Evolutionary conservation across 768 basidiomycete genomes (phyloP), one percentile per base, ranked within the genome.

Genomic region (Tricholoma sp.): DNA sequence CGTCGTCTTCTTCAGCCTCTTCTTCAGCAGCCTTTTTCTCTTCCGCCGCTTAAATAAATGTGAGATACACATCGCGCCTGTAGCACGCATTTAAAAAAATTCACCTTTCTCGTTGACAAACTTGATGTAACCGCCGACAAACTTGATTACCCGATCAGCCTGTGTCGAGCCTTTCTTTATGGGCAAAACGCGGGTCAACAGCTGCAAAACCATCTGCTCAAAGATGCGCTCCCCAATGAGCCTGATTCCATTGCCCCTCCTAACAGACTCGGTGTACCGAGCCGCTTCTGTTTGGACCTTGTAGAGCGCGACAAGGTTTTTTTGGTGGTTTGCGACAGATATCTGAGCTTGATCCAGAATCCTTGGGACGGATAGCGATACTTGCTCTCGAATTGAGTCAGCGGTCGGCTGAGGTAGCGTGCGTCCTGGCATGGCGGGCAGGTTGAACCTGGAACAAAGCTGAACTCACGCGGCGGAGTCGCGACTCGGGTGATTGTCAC

Each of bases 301-400:
- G 75, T 91, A 78, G 3, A 97, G 80, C 0, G 85, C 83, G 41
- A 92, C 86, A 51, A 86, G 75, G 71, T 97, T 96, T 77, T 97
- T 97, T 59, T 87, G 85, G 70, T 98, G 94, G 68, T 91, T 94
- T 8, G 89, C 84, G 12, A 77, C 70, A 0, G 87, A 83, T 6
- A 67, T 73, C 67, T 94, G 91, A 0, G 78, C 89, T 71, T 96
- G 89, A 29, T 89, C 83, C 59, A 95, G 91, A 44, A 94, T 89
- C 33, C 79, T 82, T 17, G 82, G 80, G 17, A 90, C 31, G 8
- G 45, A 37, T 6, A 52, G n/a, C 45, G 31, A 41, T 7, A 64
- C 44, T 17, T 53, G 55, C 8, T 57, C 59, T 10, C 33, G 37
- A 17, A 65, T 28, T 37, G 58, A 50, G 2, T 32, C 57, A 31